Conservation (phyloP, 1,139 yeast genomes). For the Saccharomyces hybrid region DNA sequence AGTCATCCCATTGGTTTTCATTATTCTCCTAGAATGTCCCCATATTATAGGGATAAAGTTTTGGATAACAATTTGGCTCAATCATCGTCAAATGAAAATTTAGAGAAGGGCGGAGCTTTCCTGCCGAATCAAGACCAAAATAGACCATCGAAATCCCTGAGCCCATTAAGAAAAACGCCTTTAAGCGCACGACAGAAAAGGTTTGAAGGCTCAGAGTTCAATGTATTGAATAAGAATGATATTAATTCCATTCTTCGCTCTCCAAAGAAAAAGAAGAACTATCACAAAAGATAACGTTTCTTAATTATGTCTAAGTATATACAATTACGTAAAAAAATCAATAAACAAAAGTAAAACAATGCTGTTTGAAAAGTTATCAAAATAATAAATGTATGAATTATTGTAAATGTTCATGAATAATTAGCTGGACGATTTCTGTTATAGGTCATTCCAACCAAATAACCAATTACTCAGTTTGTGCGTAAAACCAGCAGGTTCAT, state of each 20-base stretch:
- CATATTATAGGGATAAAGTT: not conserved
- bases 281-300: not conserved
- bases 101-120: not conserved
- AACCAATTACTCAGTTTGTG: constrained; percentile 35
- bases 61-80: not conserved
- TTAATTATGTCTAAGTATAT: not conserved
- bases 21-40: not conserved
- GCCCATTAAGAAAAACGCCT: not conserved
- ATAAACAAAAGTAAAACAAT: not conserved
- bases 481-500: constrained; percentile 5
- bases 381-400: not conserved
- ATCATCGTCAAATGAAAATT: not conserved
- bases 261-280: not conserved
- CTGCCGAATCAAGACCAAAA: not conserved
- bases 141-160: not conserved
- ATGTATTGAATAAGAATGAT: not conserved
- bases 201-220: not conserved
- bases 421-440: constrained; percentile 7
- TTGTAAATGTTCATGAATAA: not conserved
- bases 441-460: constrained; percentile 53
- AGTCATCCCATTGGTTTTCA: not conserved
- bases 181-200: not conserved
- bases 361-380: not conserved
- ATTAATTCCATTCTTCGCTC: not conserved
- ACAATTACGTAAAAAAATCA: not conserved